phyloP scores from a whole-genome alignment of 495 filamentous ascomycete genomes.

The Aspergillus sclerotiicarbonarius region DNA sequence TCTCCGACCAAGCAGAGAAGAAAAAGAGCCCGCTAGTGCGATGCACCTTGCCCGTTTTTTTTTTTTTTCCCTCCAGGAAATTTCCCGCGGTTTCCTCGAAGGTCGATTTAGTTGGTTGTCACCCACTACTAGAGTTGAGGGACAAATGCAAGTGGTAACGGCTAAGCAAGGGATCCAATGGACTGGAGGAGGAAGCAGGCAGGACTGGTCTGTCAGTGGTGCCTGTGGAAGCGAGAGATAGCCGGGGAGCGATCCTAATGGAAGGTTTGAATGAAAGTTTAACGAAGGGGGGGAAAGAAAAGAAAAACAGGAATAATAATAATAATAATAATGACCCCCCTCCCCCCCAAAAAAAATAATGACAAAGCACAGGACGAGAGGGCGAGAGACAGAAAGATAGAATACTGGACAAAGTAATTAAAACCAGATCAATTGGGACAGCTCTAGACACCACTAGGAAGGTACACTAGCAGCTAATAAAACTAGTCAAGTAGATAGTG shows the following conservation, averaged over 20 bases:
- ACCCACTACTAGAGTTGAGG: slow-evolving; percentile 11
- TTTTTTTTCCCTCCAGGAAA: slow-evolving; percentile 20
- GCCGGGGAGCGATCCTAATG: slow-evolving; percentile 9
- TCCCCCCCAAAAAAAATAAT: too few relatives aligned
- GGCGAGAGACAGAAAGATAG: slow-evolving; percentile 11
- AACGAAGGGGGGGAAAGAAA: slow-evolving; percentile 8
- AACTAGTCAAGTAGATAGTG: slow-evolving; percentile 10
- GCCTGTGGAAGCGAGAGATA: slow-evolving; percentile 1
- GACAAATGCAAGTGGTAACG: slow-evolving; percentile 18
- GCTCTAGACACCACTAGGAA: slow-evolving; percentile 12
- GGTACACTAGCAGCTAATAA: slow-evolving; percentile 12
- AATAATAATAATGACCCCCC: not conserved
- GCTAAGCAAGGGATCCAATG: slow-evolving; percentile 26
- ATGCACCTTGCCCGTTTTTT: slow-evolving; percentile 30
- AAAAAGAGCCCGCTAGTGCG: slow-evolving; percentile 29
- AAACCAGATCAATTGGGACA: slow-evolving; percentile 24
- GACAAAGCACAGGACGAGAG: not conserved
- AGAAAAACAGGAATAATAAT: slow-evolving; percentile 12
- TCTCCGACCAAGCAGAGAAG: slow-evolving; percentile 13
- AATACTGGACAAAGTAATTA: slow-evolving; percentile 7
- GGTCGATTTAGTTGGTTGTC: slow-evolving; percentile 3
- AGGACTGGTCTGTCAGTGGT: not conserved
- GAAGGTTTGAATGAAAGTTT: slow-evolving; percentile 5
- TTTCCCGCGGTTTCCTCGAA: slow-evolving; percentile 17
- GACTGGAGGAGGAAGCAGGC: slow-evolving; percentile 8